Evolutionary conservation across 352 stramenopile species (phyloP).

Genomic region (Globisporangium okanoganense): DNA sequence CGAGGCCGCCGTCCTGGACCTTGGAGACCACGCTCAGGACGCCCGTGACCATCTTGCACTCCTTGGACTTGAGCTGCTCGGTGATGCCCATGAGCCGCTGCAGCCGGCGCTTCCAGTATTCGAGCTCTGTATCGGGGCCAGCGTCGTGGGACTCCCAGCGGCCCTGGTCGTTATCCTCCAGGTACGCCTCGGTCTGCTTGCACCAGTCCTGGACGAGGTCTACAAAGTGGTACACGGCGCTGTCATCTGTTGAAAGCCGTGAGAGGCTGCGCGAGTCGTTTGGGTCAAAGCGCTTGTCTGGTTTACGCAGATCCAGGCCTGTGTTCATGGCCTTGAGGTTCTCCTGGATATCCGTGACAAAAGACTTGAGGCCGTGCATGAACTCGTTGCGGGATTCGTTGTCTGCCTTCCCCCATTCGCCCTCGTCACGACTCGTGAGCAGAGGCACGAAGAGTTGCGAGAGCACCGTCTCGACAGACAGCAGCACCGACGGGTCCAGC

Average conservation of each 20-base stretch:
- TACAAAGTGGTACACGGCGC: conserved; percentile 76
- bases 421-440: conserved; percentile 29
- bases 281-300: conserved; percentile 77
- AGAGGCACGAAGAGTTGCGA: conserved; percentile 70
- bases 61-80: conserved; percentile 87
- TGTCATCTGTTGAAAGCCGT: conserved; percentile 62
- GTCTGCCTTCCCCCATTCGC: conserved; percentile 67
- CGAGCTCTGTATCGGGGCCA: conserved; percentile 76
- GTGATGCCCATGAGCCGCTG: conserved; percentile 86
- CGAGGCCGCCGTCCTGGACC: conserved; percentile 51
- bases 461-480: conserved; percentile 71
- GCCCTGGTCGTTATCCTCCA: conserved; percentile 80
- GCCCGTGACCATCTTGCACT: conserved; percentile 85
- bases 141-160: conserved; percentile 81
- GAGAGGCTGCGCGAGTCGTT: conserved; percentile 68
- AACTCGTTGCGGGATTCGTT: conserved; percentile 78
- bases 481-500: conserved; percentile 61
- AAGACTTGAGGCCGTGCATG: conserved; percentile 72
- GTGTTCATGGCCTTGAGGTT: conserved; percentile 88
- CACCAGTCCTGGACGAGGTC: conserved; percentile 90
- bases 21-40: conserved; percentile 84
- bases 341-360: conserved; percentile 84
- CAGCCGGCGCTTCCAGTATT: conserved; percentile 84
- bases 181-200: conserved; percentile 80
- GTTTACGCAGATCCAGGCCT: conserved; percentile 84